Conservation (phyloP, 169 alveolate species). For the Cryptosporidium bovis region DNA sequence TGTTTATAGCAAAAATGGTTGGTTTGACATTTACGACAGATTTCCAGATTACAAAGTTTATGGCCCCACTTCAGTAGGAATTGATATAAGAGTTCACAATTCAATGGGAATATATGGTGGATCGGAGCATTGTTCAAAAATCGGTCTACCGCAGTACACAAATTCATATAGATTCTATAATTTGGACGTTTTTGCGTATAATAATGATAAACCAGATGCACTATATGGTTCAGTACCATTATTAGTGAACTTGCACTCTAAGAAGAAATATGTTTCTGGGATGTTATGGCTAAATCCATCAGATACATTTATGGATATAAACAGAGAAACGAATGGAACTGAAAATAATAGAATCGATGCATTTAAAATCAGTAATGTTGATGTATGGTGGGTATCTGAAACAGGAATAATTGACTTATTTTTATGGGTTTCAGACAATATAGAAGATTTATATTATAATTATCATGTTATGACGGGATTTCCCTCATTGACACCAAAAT, state of each 20-base stretch:
- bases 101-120: conserved; percentile 76
- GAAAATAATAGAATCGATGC: not conserved
- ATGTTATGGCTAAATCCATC: conserved; percentile 82
- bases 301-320: conserved; percentile 82
- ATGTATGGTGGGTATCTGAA: conserved; percentile 86
- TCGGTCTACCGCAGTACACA: conserved; percentile 68
- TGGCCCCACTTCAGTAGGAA: conserved; percentile 78
- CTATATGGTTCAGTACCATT: conserved; percentile 63
- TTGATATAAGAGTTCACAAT: conserved; percentile 71
- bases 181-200: conserved; percentile 79
- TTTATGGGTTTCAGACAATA: conserved; percentile 74
- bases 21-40: conserved; percentile 75
- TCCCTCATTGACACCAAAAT: conserved; percentile 84
- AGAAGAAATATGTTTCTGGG: conserved; percentile 71
- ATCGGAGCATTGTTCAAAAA: conserved; percentile 77
- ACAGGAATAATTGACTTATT: conserved; percentile 84
- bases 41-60: conserved; percentile 68
- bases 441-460: conserved; percentile 73
- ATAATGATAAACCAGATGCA: conserved; percentile 50
- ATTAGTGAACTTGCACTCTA: conserved; percentile 3
- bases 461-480: conserved; percentile 83
- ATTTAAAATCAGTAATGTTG: not conserved
- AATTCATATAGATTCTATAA: conserved; percentile 84
- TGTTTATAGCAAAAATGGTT: conserved; percentile 40
- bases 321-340: not conserved